These are phyloP conservation scores for Wickerhamomyces bisporus DNA, from an alignment of 805 yeast genomes.

Conservation along the genomic window DNA sequence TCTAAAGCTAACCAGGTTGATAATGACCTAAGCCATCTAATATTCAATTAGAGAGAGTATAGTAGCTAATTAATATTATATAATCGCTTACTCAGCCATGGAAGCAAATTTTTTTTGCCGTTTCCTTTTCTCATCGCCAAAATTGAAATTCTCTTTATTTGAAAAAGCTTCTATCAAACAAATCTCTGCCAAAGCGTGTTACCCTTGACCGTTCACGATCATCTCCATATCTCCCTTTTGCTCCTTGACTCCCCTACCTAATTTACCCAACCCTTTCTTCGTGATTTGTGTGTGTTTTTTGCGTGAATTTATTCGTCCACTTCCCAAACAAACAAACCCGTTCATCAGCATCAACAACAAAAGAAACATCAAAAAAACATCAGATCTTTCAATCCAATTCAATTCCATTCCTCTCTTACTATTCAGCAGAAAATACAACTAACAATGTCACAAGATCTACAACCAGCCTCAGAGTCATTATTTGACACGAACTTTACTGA, in stretches of 20 bases:
- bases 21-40: background rate
- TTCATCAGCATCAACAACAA: too few relatives aligned
- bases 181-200: too few relatives aligned
- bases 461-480: constrained; percentile 18
- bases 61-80: too few relatives aligned
- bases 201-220: too few relatives aligned
- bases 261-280: background rate
- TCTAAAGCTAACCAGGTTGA: constrained; percentile 2
- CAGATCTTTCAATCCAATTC: background rate
- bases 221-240: too few relatives aligned
- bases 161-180: too few relatives aligned
- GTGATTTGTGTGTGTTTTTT: background rate
- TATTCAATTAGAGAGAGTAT: too few relatives aligned
- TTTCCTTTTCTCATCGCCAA: constrained; percentile 2
- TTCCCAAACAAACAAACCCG: too few relatives aligned
- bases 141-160: too few relatives aligned
- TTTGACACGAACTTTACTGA: constrained; percentile 22
- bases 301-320: too few relatives aligned
- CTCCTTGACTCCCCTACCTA: background rate
- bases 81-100: background rate
- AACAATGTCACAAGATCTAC: constrained; percentile 6
- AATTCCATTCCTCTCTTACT: background rate
- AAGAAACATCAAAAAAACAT: too few relatives aligned
- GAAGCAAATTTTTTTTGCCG: background rate
- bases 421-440: background rate